A percentile compares a stretch with the other conserved stretches of the same genome.
Evolutionary conservation across 371 early-diverging fungal species (phyloP).

Genomic region (Haplosporangium sp.): DNA sequence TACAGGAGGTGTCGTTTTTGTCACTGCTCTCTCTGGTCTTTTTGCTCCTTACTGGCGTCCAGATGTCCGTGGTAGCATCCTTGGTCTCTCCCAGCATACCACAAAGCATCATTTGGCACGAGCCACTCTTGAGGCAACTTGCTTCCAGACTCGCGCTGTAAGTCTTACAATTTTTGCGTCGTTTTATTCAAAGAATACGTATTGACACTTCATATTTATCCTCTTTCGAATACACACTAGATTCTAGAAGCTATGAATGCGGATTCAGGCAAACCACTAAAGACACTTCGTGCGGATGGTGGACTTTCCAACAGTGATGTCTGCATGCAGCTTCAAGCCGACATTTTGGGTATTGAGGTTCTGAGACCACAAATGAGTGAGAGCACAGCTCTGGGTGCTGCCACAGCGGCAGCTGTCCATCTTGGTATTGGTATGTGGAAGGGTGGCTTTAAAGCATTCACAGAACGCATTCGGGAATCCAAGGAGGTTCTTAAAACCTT

Average conservation of each 20-base stretch:
- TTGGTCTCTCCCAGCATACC: conserved; percentile 92
- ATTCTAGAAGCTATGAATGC: conserved; percentile 91
- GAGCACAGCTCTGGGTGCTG: conserved; percentile 94
- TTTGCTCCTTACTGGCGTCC: conserved; percentile 97
- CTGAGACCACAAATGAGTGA: conserved; percentile 92
- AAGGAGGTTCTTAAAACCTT: conserved; percentile 57
- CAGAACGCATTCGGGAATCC: conserved; percentile 16
- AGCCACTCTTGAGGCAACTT: conserved; percentile 91
- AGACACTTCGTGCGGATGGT: conserved; percentile 88
- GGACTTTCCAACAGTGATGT: conserved; percentile 92
- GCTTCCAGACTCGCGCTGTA: conserved; percentile 89
- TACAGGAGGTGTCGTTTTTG: conserved; percentile 94
- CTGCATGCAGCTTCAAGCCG: conserved; percentile 94
- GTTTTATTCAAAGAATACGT: not conserved
- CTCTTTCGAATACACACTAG: conserved; percentile 30
- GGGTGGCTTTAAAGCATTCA: conserved; percentile 55
- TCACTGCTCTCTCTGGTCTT: conserved; percentile 94
- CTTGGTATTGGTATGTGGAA: conserved; percentile 83
- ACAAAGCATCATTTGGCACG: conserved; percentile 88
- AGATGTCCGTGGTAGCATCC: conserved; percentile 91
- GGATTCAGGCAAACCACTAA: conserved; percentile 75
- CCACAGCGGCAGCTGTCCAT: conserved; percentile 86
- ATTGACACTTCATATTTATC: not conserved
- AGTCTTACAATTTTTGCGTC: not conserved
- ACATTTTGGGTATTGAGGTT: conserved; percentile 86